A percentile compares a stretch with the other conserved stretches of the same genome.
phyloP scores from a whole-genome alignment of 371 early-diverging fungal species.

The Mucor sp. region DNA sequence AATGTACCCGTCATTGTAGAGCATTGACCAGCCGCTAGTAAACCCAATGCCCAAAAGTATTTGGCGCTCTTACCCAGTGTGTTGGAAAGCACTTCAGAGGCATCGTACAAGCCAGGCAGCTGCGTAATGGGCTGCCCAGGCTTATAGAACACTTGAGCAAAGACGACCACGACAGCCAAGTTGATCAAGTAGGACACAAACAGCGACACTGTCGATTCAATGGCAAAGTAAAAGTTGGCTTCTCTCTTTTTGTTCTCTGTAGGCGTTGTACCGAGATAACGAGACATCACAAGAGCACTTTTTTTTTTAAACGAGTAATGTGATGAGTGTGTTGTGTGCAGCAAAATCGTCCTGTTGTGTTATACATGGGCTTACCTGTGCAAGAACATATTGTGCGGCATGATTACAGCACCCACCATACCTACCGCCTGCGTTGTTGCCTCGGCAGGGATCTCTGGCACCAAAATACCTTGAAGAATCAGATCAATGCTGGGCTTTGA shows the following conservation, averaged over 20 bases:
- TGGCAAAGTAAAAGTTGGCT: constrained; percentile 70
- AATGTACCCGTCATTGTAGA: constrained; percentile 79
- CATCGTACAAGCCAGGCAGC: constrained; percentile 61
- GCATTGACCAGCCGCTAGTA: constrained; percentile 75
- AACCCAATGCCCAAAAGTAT: constrained; percentile 69
- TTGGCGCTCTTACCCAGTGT: constrained; percentile 61
- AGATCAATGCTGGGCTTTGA: constrained; percentile 55
- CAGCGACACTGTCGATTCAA: constrained; percentile 69
- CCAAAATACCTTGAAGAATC: constrained; percentile 61
- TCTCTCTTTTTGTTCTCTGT: constrained; percentile 56
- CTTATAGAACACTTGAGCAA: constrained; percentile 66
- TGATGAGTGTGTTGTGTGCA: background rate
- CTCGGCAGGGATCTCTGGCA: constrained; percentile 60
- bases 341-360: background rate
- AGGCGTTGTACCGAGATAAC: constrained; percentile 53
- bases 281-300: constrained; percentile 65
- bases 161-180: constrained; percentile 71
- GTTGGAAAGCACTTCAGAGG: constrained; percentile 56
- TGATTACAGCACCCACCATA: constrained; percentile 71
- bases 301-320: no score
- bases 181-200: constrained; percentile 72
- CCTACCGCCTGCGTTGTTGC: constrained; percentile 69
- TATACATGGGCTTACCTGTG: constrained; percentile 49
- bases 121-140: constrained; percentile 31
- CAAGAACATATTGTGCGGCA: constrained; percentile 81